Evolutionary conservation across 2,329 filamentous ascomycete species (phyloP).

Genomic region (Trichophyton equinum): DNA sequence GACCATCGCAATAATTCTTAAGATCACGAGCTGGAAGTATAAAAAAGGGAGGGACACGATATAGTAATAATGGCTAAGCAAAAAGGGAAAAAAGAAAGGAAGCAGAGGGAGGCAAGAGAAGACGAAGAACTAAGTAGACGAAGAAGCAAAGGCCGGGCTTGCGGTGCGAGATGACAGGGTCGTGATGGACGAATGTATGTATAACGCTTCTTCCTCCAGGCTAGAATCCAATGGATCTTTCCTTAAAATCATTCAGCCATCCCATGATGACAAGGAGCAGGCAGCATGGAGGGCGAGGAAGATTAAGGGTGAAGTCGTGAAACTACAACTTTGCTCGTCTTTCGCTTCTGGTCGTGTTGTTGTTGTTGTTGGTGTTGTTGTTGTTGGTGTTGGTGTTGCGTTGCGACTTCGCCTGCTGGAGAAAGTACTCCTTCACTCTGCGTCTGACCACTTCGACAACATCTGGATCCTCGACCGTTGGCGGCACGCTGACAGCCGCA

Average conservation of each 20-base stretch:
- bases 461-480: conserved; percentile 68
- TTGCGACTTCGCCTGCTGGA: conserved; percentile 21
- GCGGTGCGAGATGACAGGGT: too few relatives aligned
- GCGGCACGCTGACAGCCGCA: conserved; percentile 60
- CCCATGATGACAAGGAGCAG: not conserved
- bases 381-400: too few relatives aligned
- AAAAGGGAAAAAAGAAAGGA: not conserved
- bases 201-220: not conserved
- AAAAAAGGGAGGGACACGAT: too few relatives aligned
- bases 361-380: too few relatives aligned
- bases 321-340: conserved; percentile 34
- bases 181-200: not conserved
- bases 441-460: conserved; percentile 62
- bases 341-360: conserved; percentile 11
- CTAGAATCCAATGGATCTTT: not conserved
- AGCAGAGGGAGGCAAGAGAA: too few relatives aligned
- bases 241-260: not conserved
- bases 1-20: not conserved
- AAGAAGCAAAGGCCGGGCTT: too few relatives aligned
- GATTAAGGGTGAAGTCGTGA: conserved; percentile 1
- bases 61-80: too few relatives aligned
- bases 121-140: too few relatives aligned
- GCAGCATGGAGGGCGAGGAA: not conserved
- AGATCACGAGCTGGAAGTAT: not conserved
- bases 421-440: conserved; percentile 66